Conservation (phyloP, 352 stramenopile species). For the Pythium monospermum region DNA sequence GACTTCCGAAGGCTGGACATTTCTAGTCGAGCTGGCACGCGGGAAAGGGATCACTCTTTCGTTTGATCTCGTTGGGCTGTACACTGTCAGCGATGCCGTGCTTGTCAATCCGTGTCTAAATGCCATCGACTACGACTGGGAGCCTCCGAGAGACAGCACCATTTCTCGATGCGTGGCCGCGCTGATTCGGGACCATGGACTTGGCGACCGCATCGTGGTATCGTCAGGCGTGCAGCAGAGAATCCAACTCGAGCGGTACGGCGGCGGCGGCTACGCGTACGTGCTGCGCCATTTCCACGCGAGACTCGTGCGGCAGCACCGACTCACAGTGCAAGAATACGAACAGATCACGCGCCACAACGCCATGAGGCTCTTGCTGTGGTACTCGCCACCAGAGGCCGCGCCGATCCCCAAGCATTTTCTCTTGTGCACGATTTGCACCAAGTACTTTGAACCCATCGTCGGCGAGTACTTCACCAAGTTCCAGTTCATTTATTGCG, state of each 20-base stretch:
- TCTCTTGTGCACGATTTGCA: slow-evolving; percentile 71
- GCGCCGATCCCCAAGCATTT: slow-evolving; percentile 65
- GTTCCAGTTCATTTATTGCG: slow-evolving; percentile 78
- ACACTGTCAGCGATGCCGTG: slow-evolving; percentile 48
- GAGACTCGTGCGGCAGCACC: slow-evolving; percentile 23
- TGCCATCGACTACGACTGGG: background rate
- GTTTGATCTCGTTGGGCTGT: slow-evolving; percentile 64
- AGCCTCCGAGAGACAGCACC: slow-evolving; percentile 38
- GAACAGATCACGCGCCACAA: slow-evolving; percentile 37
- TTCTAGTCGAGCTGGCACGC: slow-evolving; percentile 36
- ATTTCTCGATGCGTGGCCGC: slow-evolving; percentile 34
- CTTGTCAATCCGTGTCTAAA: slow-evolving; percentile 28
- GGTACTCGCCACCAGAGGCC: slow-evolving; percentile 54
- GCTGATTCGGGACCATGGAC: slow-evolving; percentile 24
- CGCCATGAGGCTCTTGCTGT: slow-evolving; percentile 42
- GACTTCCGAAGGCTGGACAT: slow-evolving; percentile 14
- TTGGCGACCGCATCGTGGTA: slow-evolving; percentile 40
- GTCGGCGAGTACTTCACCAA: slow-evolving; percentile 86
- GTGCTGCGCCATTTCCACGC: slow-evolving; percentile 45
- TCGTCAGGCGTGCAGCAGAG: slow-evolving; percentile 59
- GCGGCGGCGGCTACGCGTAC: slow-evolving; percentile 64
- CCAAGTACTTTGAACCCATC: slow-evolving; percentile 70
- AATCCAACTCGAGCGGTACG: slow-evolving; percentile 66
- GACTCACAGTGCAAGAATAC: slow-evolving; percentile 36
- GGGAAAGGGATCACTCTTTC: slow-evolving; percentile 42